Conservation (phyloP, 352 stramenopile species). For the Phytopythium chamaehyphon region DNA sequence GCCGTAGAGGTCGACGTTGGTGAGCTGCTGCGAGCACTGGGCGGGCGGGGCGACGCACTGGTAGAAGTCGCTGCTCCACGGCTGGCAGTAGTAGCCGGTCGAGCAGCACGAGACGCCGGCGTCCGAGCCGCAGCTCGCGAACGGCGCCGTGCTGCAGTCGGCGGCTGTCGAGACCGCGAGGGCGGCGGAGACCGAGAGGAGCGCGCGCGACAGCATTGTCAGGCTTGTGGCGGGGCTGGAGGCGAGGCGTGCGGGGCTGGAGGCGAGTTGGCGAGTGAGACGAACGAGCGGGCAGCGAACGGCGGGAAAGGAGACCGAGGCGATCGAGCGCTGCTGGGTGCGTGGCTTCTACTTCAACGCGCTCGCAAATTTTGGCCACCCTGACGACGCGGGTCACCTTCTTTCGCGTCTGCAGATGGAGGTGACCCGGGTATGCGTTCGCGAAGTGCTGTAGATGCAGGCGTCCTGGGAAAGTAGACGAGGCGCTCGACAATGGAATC, state of each 20-base stretch:
- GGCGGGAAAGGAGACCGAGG: not conserved
- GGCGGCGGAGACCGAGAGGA: not conserved
- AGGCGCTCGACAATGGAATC: no score
- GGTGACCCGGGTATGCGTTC: no score
- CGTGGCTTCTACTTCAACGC: no score
- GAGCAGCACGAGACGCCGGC: slow-evolving; percentile 15
- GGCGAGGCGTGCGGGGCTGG: not conserved
- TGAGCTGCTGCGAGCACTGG: slow-evolving; percentile 21
- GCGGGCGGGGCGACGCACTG: slow-evolving; percentile 16
- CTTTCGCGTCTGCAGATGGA: no score
- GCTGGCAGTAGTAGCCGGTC: slow-evolving; percentile 14
- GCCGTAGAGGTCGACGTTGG: slow-evolving; percentile 24
- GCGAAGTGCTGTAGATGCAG: no score
- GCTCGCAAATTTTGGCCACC: no score
- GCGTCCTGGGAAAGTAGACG: no score
- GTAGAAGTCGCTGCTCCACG: slow-evolving; percentile 17
- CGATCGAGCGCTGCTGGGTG: no score
- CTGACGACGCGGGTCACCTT: no score
- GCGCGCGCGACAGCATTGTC: not conserved
- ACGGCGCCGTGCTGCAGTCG: slow-evolving; percentile 2
- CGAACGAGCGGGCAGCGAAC: not conserved
- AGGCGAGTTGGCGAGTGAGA: slow-evolving; percentile 4
- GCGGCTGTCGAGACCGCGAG: not conserved
- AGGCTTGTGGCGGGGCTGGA: not conserved
- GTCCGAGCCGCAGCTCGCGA: slow-evolving; percentile 5